Conservation (phyloP, 305 asterid species). For the Lippia alba region DNA sequence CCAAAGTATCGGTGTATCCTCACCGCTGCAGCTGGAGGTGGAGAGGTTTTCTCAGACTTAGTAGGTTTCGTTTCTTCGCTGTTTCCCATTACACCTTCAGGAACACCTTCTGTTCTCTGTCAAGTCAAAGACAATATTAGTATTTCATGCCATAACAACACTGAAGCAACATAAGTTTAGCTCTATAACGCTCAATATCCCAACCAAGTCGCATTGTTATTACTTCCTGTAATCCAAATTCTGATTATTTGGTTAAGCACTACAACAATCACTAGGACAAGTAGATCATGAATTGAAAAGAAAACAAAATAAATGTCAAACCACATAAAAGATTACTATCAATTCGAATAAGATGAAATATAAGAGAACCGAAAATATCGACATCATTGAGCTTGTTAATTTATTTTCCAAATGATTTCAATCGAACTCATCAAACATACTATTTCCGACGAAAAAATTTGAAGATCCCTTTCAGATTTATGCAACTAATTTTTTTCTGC, state of each 20-base stretch:
- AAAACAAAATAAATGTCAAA: not conserved
- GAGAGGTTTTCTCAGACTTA: constrained; percentile 70
- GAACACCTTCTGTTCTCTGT: constrained; percentile 25
- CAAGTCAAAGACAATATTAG: not conserved
- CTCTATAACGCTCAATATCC: not conserved
- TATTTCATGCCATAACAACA: not conserved
- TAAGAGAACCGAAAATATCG: not conserved
- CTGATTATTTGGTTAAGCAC: not conserved
- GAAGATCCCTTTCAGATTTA: not conserved
- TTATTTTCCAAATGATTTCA: not conserved
- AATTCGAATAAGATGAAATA: not conserved
- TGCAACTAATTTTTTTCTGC: not conserved
- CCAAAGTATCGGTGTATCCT: constrained; percentile 25
- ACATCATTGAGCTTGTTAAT: not conserved
- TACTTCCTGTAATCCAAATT: not conserved
- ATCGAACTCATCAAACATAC: not conserved
- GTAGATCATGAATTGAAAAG: not conserved
- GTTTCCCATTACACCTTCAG: constrained; percentile 64
- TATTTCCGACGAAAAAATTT: not conserved
- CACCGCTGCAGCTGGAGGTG: constrained; percentile 68
- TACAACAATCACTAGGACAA: constrained; percentile 10
- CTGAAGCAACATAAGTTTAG: not conserved
- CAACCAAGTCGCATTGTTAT: not conserved
- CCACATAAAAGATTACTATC: not conserved
- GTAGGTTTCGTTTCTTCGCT: constrained; percentile 69